Evolutionary conservation across 208 protist species (phyloP).

Genomic region (Blastocrithidia nonstop): DNA sequence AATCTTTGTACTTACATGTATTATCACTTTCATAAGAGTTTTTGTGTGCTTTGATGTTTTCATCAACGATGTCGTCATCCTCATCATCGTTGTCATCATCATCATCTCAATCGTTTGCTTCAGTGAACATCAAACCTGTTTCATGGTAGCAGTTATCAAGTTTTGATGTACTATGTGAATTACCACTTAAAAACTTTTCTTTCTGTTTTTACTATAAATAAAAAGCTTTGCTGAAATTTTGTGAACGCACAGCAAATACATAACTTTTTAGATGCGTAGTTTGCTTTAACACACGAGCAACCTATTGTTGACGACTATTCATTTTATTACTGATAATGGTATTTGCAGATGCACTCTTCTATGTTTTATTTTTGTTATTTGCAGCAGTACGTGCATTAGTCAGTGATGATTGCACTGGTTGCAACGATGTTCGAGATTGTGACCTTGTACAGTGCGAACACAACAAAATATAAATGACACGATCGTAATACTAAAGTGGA

Average conservation of each 20-base stretch:
- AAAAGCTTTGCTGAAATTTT: conserved; percentile 67
- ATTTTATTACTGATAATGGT: too few relatives aligned
- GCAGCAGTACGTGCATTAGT: not conserved
- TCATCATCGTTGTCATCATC: not conserved
- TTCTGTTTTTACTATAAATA: conserved; percentile 11
- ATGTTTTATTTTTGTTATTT: conserved; percentile 15
- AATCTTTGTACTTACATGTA: too few relatives aligned
- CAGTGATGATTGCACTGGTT: not conserved
- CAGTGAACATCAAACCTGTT: conserved; percentile 26
- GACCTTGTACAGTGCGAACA: conserved; percentile 28
- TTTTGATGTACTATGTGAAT: too few relatives aligned
- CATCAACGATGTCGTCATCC: conserved; percentile 11
- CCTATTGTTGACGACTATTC: too few relatives aligned
- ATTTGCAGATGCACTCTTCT: conserved; percentile 5
- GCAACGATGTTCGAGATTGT: not conserved
- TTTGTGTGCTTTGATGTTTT: too few relatives aligned
- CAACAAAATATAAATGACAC: conserved; percentile 67
- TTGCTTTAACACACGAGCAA: too few relatives aligned
- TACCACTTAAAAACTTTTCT: conserved; percentile 2
- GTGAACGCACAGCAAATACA: conserved; percentile 62
- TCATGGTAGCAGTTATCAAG: too few relatives aligned
- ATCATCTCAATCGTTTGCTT: conserved; percentile 24
- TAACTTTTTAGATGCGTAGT: conserved; percentile 26
- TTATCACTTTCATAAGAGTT: too few relatives aligned
- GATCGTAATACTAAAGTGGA: conserved; percentile 58